Evolutionary conservation across 805 yeast genomes (phyloP).

Genomic region (Candida nitratophila): DNA sequence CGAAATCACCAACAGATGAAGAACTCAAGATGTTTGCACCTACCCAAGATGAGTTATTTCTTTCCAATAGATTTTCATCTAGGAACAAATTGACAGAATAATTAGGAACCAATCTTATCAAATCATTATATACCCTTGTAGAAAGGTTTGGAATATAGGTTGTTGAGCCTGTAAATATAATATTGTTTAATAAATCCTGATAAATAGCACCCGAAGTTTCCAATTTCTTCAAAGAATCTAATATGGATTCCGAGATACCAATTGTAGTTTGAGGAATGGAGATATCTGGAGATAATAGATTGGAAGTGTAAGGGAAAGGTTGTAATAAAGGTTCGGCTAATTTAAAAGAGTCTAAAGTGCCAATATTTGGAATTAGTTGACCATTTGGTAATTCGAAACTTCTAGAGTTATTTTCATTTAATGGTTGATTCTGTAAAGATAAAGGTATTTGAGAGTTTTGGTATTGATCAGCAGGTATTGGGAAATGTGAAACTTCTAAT

Average conservation of each 20-base stretch:
- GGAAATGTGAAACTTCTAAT: conserved; percentile 20
- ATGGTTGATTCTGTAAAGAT: not conserved
- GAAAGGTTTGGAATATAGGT: conserved; percentile 49
- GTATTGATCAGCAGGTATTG: conserved; percentile 19
- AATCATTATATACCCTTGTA: conserved; percentile 48
- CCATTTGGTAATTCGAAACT: conserved; percentile 59
- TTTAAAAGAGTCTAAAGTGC: conserved; percentile 40
- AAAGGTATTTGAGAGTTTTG: conserved; percentile 5
- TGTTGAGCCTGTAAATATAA: conserved; percentile 58
- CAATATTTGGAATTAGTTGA: conserved; percentile 33
- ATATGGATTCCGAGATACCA: conserved; percentile 39
- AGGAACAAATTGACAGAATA: conserved; percentile 33
- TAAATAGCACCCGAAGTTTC: conserved; percentile 37
- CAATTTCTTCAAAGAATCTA: conserved; percentile 36
- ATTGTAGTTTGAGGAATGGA: conserved; percentile 45
- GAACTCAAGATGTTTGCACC: conserved; percentile 65
- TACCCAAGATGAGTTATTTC: conserved; percentile 57
- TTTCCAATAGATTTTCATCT: conserved; percentile 39
- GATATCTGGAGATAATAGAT: conserved; percentile 24
- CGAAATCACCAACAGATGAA: conserved; percentile 44
- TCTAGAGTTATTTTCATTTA: conserved; percentile 17
- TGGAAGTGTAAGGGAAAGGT: conserved; percentile 43
- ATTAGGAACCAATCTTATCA: conserved; percentile 48
- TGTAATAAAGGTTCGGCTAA: conserved; percentile 66
- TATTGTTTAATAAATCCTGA: conserved; percentile 33